These are phyloP conservation scores for Chamaenerion angustifolium DNA, from an alignment of 345 rosid genomes.

Conservation along the genomic window DNA sequence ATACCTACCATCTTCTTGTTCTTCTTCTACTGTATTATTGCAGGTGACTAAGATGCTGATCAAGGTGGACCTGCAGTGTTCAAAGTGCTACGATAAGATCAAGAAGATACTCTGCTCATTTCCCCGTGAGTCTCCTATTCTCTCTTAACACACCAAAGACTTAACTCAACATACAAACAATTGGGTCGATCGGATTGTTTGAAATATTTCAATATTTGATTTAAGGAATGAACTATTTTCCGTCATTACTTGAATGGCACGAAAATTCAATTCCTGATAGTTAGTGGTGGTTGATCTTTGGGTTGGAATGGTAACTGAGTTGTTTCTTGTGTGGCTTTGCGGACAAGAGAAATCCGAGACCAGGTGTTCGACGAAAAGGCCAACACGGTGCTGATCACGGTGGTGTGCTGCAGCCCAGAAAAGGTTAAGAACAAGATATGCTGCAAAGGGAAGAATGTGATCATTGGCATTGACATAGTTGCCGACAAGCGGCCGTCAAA, in stretches of 20 bases:
- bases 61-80: slow-evolving; percentile 58
- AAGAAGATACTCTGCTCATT: slow-evolving; percentile 51
- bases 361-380: slow-evolving; percentile 54
- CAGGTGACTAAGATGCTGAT: slow-evolving; percentile 61
- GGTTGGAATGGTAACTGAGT: slow-evolving; percentile 18
- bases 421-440: slow-evolving; percentile 18
- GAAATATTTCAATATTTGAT: background rate
- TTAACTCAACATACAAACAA: no score
- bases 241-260: background rate
- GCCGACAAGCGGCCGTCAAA: slow-evolving; percentile 3
- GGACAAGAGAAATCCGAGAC: slow-evolving; percentile 58
- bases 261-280: background rate
- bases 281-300: background rate
- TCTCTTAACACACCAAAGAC: no score
- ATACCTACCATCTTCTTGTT: no score
- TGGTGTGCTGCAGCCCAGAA: slow-evolving; percentile 72
- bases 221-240: background rate
- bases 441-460: slow-evolving; percentile 7
- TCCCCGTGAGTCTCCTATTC: slow-evolving; percentile 45
- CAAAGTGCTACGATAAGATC: slow-evolving; percentile 54
- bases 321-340: slow-evolving; percentile 15
- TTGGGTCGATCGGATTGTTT: no score
- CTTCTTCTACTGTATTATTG: background rate
- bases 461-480: slow-evolving; percentile 2
- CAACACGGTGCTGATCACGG: slow-evolving; percentile 50